A percentile compares a stretch with the other conserved stretches of the same genome.
These are phyloP conservation scores for Hebeloma cylindrosporum DNA, from an alignment of 768 basidiomycete species.

Conservation along the genomic window DNA sequence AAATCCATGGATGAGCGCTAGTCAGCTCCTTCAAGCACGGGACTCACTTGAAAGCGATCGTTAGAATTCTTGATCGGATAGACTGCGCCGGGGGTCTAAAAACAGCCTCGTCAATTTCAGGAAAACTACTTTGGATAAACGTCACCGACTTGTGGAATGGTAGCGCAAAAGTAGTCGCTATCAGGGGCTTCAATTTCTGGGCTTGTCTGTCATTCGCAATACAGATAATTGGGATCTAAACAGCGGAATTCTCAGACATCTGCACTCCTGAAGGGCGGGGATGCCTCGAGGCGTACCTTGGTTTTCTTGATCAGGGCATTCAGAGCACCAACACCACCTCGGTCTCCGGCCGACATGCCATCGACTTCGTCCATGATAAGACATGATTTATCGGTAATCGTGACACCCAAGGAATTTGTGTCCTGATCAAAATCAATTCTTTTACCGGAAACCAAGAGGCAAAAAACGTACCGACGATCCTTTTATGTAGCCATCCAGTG, in stretches of 20 bases:
- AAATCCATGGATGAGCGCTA: slow-evolving; percentile 4
- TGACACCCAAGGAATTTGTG: slow-evolving; percentile 70
- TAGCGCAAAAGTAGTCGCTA: slow-evolving; percentile 68
- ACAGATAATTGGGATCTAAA: slow-evolving; percentile 94
- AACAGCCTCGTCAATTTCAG: slow-evolving; percentile 9
- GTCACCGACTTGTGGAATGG: slow-evolving; percentile 70
- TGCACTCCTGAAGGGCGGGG: not conserved
- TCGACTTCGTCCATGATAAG: slow-evolving; percentile 99
- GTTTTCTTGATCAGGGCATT: slow-evolving; percentile 92
- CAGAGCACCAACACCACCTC: slow-evolving; percentile 94
- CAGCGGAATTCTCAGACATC: not conserved
- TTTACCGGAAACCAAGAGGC: not conserved
- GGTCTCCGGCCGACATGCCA: slow-evolving; percentile 97
- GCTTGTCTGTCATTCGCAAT: slow-evolving; percentile 89
- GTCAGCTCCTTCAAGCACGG: not conserved
- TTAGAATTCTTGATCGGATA: slow-evolving; percentile 84
- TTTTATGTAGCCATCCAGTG: slow-evolving; percentile 82
- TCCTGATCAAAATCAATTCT: slow-evolving; percentile 11
- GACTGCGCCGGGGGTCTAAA: slow-evolving; percentile 71
- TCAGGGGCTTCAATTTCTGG: slow-evolving; percentile 90
- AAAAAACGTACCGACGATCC: slow-evolving; percentile 46
- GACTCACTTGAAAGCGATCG: slow-evolving; percentile 85
- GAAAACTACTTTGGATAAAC: not conserved
- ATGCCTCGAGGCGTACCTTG: slow-evolving; percentile 56
- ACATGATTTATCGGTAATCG: slow-evolving; percentile 77